These are phyloP conservation scores for Yarrowia sp. DNA, from an alignment of 805 yeast genomes.

Conservation along the genomic window DNA sequence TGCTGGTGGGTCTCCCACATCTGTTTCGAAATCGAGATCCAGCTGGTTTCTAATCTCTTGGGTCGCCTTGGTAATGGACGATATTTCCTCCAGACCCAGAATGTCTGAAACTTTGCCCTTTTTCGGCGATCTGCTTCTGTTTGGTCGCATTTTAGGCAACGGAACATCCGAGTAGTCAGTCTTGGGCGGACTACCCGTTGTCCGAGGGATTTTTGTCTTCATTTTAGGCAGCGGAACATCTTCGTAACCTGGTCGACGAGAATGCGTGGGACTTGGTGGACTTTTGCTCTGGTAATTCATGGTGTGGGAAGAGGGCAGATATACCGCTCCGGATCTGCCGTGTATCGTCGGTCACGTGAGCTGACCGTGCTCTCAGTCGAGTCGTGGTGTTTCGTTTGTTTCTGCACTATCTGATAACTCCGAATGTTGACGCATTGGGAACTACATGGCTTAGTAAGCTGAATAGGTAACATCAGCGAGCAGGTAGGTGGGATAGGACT, in stretches of 20 bases:
- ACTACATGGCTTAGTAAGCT: too few species aligned
- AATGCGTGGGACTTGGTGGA: too few species aligned
- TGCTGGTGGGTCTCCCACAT: background rate
- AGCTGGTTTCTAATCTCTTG: constrained; percentile 1
- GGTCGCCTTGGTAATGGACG: constrained; percentile 25
- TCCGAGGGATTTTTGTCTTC: constrained; percentile 1
- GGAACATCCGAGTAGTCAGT: constrained; percentile 18
- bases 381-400: too few species aligned
- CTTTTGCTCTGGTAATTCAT: too few species aligned
- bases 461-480: too few species aligned
- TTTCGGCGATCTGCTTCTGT: constrained; percentile 15
- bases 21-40: background rate
- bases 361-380: too few species aligned
- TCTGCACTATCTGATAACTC: too few species aligned
- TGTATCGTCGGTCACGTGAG: background rate
- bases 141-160: constrained; percentile 15
- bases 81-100: constrained; percentile 4
- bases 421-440: too few species aligned
- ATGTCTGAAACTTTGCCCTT: background rate
- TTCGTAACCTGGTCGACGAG: background rate
- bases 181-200: background rate
- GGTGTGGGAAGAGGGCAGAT: too few species aligned
- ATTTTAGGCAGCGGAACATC: constrained; percentile 25
- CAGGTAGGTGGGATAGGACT: too few species aligned
- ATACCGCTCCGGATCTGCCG: background rate